These are phyloP conservation scores for Acrodontium crateriforme DNA, from an alignment of 2,329 filamentous ascomycete genomes.

Conservation along the genomic window DNA sequence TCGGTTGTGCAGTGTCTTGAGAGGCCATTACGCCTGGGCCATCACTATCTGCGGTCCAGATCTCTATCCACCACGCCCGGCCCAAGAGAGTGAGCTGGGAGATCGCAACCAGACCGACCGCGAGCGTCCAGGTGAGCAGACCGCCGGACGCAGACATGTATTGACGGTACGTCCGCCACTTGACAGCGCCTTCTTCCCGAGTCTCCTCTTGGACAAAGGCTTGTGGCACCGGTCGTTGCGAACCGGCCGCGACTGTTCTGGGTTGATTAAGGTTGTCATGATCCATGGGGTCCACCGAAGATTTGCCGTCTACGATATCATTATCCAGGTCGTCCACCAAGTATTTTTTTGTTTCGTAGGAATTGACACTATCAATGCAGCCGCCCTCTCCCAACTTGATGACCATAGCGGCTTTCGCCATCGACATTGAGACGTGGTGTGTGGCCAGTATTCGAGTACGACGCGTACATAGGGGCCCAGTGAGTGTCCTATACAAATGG, in stretches of 20 bases:
- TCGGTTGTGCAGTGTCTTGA: conserved; percentile 57
- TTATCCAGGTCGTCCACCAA: conserved; percentile 33
- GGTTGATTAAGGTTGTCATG: too few species aligned
- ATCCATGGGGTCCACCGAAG: too few species aligned
- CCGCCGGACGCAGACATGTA: background rate
- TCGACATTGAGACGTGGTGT: conserved; percentile 80
- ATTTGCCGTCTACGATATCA: too few species aligned
- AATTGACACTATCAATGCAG: conserved; percentile 65
- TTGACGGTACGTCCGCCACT: background rate
- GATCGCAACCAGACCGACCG: background rate
- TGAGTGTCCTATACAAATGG: conserved; percentile 75
- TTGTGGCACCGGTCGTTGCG: too few species aligned
- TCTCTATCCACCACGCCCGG: conserved; percentile 47
- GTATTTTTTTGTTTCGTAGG: conserved; percentile 46
- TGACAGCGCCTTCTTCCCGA: background rate
- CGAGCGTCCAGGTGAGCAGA: background rate
- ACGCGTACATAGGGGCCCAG: conserved; percentile 66
- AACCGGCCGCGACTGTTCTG: too few species aligned
- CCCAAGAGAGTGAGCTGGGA: too few species aligned
- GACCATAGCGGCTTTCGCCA: conserved; percentile 79
- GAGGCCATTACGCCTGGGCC: conserved; percentile 45
- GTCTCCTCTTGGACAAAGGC: too few species aligned
- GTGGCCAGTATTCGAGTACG: conserved; percentile 81
- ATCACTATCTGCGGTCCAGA: conserved; percentile 61
- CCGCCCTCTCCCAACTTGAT: conserved; percentile 72